These are phyloP conservation scores for Tetrahymena thermophila DNA, from an alignment of 73 alveolate genomes.

Conservation along the genomic window DNA sequence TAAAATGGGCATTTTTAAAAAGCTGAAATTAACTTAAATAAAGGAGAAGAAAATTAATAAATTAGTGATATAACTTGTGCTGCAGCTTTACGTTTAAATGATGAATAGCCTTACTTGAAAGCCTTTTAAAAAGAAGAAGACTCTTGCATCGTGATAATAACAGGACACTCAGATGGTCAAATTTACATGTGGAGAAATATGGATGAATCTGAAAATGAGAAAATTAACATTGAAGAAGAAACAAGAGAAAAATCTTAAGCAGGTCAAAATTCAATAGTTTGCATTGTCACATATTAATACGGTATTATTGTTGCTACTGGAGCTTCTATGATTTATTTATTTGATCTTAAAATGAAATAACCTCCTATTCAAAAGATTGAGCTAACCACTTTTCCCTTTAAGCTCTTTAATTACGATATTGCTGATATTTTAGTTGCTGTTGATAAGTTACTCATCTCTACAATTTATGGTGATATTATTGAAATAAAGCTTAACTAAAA, in stretches of 20 bases:
- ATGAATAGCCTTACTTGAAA: not conserved
- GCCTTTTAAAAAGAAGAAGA: not conserved
- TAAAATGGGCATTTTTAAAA: not conserved
- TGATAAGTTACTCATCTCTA: slow-evolving; percentile 22
- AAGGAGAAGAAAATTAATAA: not conserved
- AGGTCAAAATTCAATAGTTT: slow-evolving; percentile 21
- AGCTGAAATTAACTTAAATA: not conserved
- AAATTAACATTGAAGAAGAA: not conserved
- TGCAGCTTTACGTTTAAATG: not conserved
- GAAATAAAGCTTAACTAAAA: slow-evolving; percentile 24
- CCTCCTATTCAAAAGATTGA: slow-evolving; percentile 24
- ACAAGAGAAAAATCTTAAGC: slow-evolving; percentile 11
- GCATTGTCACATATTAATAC: slow-evolving; percentile 17
- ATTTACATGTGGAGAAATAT: not conserved
- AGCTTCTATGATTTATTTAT: slow-evolving; percentile 30
- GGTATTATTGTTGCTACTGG: slow-evolving; percentile 38
- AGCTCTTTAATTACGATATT: slow-evolving; percentile 34
- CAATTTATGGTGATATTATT: slow-evolving; percentile 37
- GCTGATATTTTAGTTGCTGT: slow-evolving; percentile 42
- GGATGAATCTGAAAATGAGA: not conserved
- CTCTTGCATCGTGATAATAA: not conserved
- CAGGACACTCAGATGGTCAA: not conserved
- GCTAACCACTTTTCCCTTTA: slow-evolving; percentile 33
- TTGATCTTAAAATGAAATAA: slow-evolving; percentile 28
- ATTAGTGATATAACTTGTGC: not conserved